These are phyloP conservation scores for Syzygium aqueum DNA, from an alignment of 345 rosid genomes.

Conservation along the genomic window DNA sequence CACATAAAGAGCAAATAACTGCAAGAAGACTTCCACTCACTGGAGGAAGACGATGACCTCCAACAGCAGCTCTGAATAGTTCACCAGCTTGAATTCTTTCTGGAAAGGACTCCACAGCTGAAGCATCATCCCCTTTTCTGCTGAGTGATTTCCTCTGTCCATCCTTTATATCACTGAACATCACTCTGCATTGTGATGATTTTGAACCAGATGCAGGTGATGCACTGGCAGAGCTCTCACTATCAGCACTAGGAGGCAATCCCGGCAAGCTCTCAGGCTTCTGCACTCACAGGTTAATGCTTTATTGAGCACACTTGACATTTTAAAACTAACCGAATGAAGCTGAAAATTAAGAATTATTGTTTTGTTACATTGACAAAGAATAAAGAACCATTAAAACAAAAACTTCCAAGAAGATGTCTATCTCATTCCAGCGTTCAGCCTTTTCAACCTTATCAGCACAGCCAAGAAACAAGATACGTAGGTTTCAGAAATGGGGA, in stretches of 20 bases:
- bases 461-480: neutral
- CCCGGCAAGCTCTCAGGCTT: slow-evolving; percentile 64
- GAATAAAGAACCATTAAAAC: neutral
- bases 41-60: slow-evolving; percentile 39
- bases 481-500: neutral
- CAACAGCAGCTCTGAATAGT: slow-evolving; percentile 51
- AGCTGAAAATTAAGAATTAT: neutral
- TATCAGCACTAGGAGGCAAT: slow-evolving; percentile 37
- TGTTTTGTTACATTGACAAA: neutral
- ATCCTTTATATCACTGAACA: slow-evolving; percentile 24
- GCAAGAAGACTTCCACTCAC: slow-evolving; percentile 26
- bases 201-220: slow-evolving; percentile 64
- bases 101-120: slow-evolving; percentile 38
- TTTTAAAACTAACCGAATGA: neutral
- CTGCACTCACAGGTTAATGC: slow-evolving; percentile 26
- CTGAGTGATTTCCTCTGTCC: slow-evolving; percentile 50
- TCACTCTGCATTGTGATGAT: slow-evolving; percentile 34
- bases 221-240: slow-evolving; percentile 49
- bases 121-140: slow-evolving; percentile 35
- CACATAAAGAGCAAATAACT: neutral
- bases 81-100: slow-evolving; percentile 69
- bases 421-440: neutral
- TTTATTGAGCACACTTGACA: neutral
- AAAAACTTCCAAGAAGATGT: neutral
- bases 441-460: neutral